These are phyloP conservation scores for Escallonia rubra DNA, from an alignment of 129 eudicot species.

Conservation along the genomic window DNA sequence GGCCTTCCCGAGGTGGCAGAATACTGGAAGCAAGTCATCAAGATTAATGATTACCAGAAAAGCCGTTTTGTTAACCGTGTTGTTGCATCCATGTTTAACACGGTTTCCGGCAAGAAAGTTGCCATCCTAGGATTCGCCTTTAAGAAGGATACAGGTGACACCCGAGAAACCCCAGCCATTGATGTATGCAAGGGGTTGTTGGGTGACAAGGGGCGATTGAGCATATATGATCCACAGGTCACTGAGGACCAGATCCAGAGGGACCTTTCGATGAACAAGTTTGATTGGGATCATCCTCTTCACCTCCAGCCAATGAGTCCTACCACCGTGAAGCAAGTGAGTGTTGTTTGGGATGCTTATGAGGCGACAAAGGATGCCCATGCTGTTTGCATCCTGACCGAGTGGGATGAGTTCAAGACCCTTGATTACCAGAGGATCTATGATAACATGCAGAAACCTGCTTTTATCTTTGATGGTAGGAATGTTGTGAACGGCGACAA, in stretches of 20 bases:
- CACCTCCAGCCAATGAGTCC: conserved; percentile 97
- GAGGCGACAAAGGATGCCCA: conserved; percentile 84
- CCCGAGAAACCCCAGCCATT: conserved; percentile 85
- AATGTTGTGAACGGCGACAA: conserved; percentile 52
- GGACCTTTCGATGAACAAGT: conserved; percentile 77
- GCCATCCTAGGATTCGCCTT: conserved; percentile 89
- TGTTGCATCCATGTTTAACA: conserved; percentile 90
- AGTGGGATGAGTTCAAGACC: conserved; percentile 84
- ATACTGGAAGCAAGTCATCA: conserved; percentile 90
- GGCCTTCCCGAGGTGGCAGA: conserved; percentile 92
- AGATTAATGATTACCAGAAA: conserved; percentile 87
- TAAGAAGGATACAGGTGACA: conserved; percentile 84
- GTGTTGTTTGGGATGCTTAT: conserved; percentile 76
- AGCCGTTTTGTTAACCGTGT: conserved; percentile 85
- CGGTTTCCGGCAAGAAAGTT: conserved; percentile 72
- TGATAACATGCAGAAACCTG: conserved; percentile 89
- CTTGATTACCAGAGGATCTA: conserved; percentile 76
- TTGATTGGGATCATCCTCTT: conserved; percentile 91
- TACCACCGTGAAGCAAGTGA: conserved; percentile 75
- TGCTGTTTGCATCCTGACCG: conserved; percentile 70
- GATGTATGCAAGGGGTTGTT: conserved; percentile 85
- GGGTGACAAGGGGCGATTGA: conserved; percentile 73
- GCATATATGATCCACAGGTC: conserved; percentile 89
- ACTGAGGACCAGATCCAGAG: conserved; percentile 87
- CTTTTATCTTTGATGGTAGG: conserved; percentile 84